Evolutionary conservation across 345 rosid genomes (phyloP).

Genomic region (Carallia brachiata): DNA sequence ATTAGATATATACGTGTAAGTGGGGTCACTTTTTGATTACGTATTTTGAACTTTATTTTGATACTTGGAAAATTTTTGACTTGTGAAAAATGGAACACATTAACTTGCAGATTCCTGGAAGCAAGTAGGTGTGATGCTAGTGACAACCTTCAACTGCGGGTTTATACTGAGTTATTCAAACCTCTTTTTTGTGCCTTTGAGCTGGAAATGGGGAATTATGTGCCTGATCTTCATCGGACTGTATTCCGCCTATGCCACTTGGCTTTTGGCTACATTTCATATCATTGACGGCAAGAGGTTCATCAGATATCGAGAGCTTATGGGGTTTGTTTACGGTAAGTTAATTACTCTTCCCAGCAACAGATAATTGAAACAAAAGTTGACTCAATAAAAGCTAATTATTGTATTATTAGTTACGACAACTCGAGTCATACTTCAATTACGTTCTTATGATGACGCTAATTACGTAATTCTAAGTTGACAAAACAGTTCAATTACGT

Average conservation of each 20-base stretch:
- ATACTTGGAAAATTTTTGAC: no score
- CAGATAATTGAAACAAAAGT: not conserved
- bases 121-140: slow-evolving; percentile 34
- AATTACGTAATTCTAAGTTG: no score
- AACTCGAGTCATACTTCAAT: no score
- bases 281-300: slow-evolving; percentile 27
- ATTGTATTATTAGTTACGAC: no score
- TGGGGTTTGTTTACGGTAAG: slow-evolving; percentile 30
- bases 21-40: no score
- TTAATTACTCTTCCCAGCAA: not conserved
- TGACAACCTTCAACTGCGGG: slow-evolving; percentile 34
- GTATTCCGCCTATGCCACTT: slow-evolving; percentile 27
- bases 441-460: no score
- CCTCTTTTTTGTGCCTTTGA: slow-evolving; percentile 27
- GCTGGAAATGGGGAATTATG: slow-evolving; percentile 33
- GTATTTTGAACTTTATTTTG: no score
- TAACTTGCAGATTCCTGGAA: slow-evolving; percentile 36
- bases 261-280: slow-evolving; percentile 36
- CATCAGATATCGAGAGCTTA: slow-evolving; percentile 35
- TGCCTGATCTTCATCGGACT: slow-evolving; percentile 17
- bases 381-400: no score
- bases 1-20: no score
- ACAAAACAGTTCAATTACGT: no score
- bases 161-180: slow-evolving; percentile 34
- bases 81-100: no score